Evolutionary conservation across 2,329 filamentous ascomycete species (phyloP).

Genomic region (Fonsecaea multimorphosa): DNA sequence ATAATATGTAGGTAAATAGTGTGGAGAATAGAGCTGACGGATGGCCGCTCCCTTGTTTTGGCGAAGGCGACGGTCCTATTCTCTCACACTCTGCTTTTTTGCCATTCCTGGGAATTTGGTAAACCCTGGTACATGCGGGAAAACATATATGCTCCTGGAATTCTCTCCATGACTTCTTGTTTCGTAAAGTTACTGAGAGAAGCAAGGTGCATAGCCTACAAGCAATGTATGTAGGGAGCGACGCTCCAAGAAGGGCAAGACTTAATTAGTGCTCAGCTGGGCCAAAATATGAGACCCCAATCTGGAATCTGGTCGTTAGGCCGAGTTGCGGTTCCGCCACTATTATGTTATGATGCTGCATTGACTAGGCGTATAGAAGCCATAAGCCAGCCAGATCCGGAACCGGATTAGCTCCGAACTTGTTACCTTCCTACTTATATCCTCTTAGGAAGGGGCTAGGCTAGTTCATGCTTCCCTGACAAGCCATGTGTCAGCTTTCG

Average conservation of each 20-base stretch:
- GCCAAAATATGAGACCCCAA: neutral
- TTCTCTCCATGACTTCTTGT: neutral
- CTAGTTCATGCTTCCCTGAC: neutral
- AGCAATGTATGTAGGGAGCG: no score
- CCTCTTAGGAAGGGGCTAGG: neutral
- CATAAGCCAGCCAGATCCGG: no score
- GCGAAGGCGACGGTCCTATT: no score
- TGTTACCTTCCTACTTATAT: neutral
- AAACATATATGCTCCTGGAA: neutral
- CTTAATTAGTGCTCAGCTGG: neutral
- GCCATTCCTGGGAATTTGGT: neutral
- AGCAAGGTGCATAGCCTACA: no score
- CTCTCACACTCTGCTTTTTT: no score
- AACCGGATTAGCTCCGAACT: neutral
- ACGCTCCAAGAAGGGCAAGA: neutral
- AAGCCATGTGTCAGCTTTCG: neutral
- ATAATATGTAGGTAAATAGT: neutral
- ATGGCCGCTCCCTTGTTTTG: neutral
- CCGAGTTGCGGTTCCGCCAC: neutral
- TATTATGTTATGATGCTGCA: constrained; percentile 2
- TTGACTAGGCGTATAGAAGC: neutral
- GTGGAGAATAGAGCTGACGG: neutral
- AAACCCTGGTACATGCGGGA: neutral
- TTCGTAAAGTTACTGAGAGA: neutral
- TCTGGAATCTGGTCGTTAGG: neutral